A percentile compares a stretch with the other conserved stretches of the same genome.
Conservation (phyloP, 1,284 basidiomycete species). For the Pyrrhoderma noxium region DNA sequence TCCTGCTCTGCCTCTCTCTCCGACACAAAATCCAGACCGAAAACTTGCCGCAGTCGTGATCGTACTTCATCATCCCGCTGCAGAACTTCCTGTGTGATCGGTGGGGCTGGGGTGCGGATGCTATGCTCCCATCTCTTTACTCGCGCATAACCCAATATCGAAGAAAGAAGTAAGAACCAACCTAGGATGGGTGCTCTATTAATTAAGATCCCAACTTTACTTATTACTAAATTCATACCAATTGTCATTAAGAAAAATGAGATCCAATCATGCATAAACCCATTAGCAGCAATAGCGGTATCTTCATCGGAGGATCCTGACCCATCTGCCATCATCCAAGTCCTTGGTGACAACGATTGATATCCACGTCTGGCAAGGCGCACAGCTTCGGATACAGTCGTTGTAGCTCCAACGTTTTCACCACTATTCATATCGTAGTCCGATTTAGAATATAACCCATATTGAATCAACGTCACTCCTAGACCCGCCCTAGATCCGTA, state of each 20-base stretch:
- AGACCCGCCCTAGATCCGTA: constrained; percentile 92
- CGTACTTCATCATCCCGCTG: constrained; percentile 41
- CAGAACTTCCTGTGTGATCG: constrained; percentile 35
- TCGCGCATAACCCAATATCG: constrained; percentile 75
- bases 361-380: constrained; percentile 8
- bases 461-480: constrained; percentile 91
- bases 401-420: constrained; percentile 6
- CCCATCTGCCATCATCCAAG: background rate
- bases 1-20: constrained; percentile 11
- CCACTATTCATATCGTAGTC: constrained; percentile 13
- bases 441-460: constrained; percentile 57
- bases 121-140: constrained; percentile 75
- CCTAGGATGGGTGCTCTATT: constrained; percentile 35
- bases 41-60: constrained; percentile 40
- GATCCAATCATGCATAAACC: constrained; percentile 66
- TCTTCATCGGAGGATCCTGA: background rate
- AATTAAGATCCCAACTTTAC: constrained; percentile 7
- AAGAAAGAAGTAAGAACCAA: constrained; percentile 84
- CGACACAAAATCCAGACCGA: constrained; percentile 32
- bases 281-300: constrained; percentile 17
- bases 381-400: constrained; percentile 3
- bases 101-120: constrained; percentile 34
- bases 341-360: constrained; percentile 1
- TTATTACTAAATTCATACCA: constrained; percentile 38
- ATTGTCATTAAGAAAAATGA: constrained; percentile 87